Evolutionary conservation across 176 grass and related monocot species (phyloP).

Genomic region (Otatea glauca): DNA sequence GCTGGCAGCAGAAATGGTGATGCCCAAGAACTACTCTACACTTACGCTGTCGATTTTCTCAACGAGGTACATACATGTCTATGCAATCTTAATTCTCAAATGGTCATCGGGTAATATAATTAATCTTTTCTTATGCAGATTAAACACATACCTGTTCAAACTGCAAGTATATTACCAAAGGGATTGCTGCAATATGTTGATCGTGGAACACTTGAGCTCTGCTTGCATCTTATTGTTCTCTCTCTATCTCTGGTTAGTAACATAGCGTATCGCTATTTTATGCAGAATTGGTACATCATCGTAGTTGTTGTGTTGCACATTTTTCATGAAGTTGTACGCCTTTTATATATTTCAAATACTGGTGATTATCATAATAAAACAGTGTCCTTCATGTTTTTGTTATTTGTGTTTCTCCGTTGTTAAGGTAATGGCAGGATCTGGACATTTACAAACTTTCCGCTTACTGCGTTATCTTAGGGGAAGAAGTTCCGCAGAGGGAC

Average conservation of each 20-base stretch:
- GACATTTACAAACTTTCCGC: conserved; percentile 90
- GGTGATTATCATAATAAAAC: conserved; percentile 18
- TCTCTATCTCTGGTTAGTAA: conserved; percentile 85
- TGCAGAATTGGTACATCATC: conserved; percentile 28
- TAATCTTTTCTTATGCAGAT: conserved; percentile 61
- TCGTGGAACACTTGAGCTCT: conserved; percentile 84
- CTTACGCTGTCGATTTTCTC: conserved; percentile 80
- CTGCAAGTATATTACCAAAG: conserved; percentile 62
- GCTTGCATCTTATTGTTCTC: conserved; percentile 86
- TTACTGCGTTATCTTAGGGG: conserved; percentile 88
- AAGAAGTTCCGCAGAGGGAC: conserved; percentile 90
- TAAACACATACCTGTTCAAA: conserved; percentile 70
- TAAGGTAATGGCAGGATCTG: conserved; percentile 97
- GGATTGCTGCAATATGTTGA: conserved; percentile 87
- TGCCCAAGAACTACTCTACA: conserved; percentile 83
- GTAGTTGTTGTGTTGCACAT: background rate
- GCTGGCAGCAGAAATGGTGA: conserved; percentile 94
- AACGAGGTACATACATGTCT: conserved; percentile 62
- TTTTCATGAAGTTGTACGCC: background rate
- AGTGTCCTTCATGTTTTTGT: background rate
- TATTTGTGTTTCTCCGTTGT: conserved; percentile 18
- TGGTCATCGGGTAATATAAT: conserved; percentile 9
- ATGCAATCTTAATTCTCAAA: conserved; percentile 38
- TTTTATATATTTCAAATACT: conserved; percentile 2
- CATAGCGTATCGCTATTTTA: conserved; percentile 12